Base-by-base conservation (phyloP, 371 early-diverging fungal species). In the Rhizopus sp. region DNA sequence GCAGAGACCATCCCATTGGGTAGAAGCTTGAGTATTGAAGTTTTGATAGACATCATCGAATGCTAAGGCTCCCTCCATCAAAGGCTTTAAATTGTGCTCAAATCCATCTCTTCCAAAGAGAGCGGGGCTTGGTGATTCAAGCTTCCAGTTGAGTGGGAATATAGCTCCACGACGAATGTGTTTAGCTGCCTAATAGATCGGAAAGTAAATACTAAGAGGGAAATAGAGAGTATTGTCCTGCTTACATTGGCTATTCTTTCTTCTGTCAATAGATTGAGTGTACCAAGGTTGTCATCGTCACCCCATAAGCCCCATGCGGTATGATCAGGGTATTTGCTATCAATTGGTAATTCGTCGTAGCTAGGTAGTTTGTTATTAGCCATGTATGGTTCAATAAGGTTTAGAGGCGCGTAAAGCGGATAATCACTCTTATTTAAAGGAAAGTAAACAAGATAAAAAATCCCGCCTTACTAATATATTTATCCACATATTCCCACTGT, bases 291-390 rank as follows among this genome's bases (percentile, higher is more conserved):
- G 40, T 78, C 78, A 31, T 77, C 72, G 35, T 74, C 61, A 1
- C 78, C 78, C 68, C 72, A 77, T 3, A 77, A 17, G 32, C 78
- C 78, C 78, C 78, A 77, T 7, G 78, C 72, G 4, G 75, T 64
- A 4, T 66, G 40, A 12, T 54, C 47, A 30, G 66, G 66, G 17
- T 61, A 61, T 29, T 66, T 55, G 7, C 46, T 49, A 35, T 58
- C 55, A 32, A 66, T 59, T 16, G 66, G 66, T 33, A 66, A 38
- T 29, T 66, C 39, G 33, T 66, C 66, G 42, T 58, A 66, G 7
- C 62, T 55, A 32, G 66, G 66, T 16, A 66, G 53, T 37, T 42
- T 23, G 15, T 40, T 41, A 8, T 6, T 15, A 7, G 54, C 15
- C 54, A 53, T 53, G 31, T 33, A 32, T 35, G 3, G 15, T n/a